A percentile compares a stretch with the other conserved stretches of the same genome.
Evolutionary conservation across 495 filamentous ascomycete species (phyloP).

Genomic region (Lasiosphaeris hirsuta): DNA sequence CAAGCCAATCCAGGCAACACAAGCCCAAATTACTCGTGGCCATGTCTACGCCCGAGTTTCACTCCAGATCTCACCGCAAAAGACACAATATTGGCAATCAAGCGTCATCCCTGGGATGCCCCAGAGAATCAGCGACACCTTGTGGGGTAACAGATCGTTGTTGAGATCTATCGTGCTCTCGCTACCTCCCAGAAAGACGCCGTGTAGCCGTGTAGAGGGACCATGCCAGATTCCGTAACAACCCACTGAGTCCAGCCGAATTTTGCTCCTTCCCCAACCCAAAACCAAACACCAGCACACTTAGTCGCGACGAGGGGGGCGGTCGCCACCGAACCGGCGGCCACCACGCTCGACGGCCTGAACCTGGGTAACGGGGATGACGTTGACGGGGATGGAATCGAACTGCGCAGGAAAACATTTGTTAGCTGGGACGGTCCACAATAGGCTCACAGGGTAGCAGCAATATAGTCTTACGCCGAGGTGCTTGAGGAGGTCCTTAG

Average conservation of each 20-base stretch:
- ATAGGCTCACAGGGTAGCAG: background rate
- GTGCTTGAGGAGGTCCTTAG: constrained; percentile 97
- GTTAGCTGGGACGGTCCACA: background rate
- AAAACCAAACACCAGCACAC: constrained; percentile 19
- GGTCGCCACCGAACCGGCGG: constrained; percentile 43
- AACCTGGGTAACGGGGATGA: constrained; percentile 82
- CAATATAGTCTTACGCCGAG: constrained; percentile 73
- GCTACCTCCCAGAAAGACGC: constrained; percentile 48
- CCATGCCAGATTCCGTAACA: constrained; percentile 39
- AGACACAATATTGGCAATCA: constrained; percentile 72
- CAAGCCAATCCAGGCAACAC: background rate
- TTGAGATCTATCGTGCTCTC: constrained; percentile 46
- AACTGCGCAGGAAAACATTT: constrained; percentile 58
- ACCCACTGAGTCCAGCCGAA: constrained; percentile 24
- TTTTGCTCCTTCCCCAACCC: constrained; percentile 14
- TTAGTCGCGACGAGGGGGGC: constrained; percentile 45
- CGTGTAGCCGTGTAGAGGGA: constrained; percentile 37
- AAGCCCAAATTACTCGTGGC: background rate
- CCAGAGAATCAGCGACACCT: constrained; percentile 87
- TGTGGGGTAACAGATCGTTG: constrained; percentile 54
- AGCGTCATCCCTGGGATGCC: constrained; percentile 66
- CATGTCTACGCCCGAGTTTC: background rate
- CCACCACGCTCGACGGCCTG: constrained; percentile 76
- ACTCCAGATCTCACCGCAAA: background rate
- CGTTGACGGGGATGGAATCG: constrained; percentile 94